A percentile compares a stretch with the other conserved stretches of the same genome.
phyloP scores from a whole-genome alignment of 805 yeast species.

The Candida namnaoensis region DNA sequence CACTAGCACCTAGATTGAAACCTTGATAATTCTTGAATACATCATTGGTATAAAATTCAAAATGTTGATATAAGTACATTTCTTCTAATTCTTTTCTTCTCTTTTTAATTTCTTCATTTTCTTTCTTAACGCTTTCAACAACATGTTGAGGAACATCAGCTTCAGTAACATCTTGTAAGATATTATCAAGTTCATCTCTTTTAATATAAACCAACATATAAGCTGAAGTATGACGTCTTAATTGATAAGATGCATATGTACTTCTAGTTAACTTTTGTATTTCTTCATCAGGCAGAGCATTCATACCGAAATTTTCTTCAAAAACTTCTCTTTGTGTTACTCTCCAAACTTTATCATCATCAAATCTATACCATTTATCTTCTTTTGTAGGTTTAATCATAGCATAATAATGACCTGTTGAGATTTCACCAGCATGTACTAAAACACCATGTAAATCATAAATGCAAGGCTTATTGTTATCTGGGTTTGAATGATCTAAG shows the following conservation, averaged over 20 bases:
- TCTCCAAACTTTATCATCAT: constrained; percentile 89
- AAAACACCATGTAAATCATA: constrained; percentile 88
- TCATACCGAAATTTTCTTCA: constrained; percentile 88
- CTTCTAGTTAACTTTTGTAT: constrained; percentile 43
- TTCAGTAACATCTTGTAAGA: constrained; percentile 50
- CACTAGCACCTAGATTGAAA: constrained; percentile 70
- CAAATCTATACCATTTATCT: constrained; percentile 83
- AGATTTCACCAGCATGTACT: constrained; percentile 93
- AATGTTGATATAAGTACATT: constrained; percentile 50
- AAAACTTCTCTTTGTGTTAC: constrained; percentile 81
- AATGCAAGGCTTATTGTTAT: constrained; percentile 50
- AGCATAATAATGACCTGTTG: constrained; percentile 95
- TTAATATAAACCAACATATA: constrained; percentile 94
- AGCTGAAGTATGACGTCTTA: constrained; percentile 86
- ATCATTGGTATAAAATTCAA: constrained; percentile 45
- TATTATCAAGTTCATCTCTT: constrained; percentile 42
- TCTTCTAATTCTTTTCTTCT: constrained; percentile 61
- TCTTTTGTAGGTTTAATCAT: constrained; percentile 72
- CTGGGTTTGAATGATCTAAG: constrained; percentile 44
- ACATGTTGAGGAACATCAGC: constrained; percentile 62
- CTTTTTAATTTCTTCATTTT: constrained; percentile 45
- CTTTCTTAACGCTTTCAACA: constrained; percentile 54
- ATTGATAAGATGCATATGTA: constrained; percentile 54
- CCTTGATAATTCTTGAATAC: constrained; percentile 59
- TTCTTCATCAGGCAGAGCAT: constrained; percentile 39